A percentile compares a stretch with the other conserved stretches of the same genome.
Conservation (phyloP, 73 alveolate genomes). For the Paramecium sonneborni region DNA sequence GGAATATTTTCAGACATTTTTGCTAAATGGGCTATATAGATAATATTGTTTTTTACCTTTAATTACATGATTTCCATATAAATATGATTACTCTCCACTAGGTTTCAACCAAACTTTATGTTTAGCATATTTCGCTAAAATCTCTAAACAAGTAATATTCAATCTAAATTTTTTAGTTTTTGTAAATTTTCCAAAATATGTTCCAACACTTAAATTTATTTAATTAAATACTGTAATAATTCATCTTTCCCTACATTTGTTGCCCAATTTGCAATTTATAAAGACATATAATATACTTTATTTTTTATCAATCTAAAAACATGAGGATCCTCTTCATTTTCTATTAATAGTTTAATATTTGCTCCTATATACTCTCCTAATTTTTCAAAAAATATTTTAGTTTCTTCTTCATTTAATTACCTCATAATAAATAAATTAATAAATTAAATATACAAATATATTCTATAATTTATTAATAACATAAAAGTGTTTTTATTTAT, state of each 20-base stretch:
- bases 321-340: conserved; percentile 92
- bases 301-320: conserved; percentile 95
- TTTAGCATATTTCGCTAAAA: conserved; percentile 96
- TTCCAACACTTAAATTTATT: conserved; percentile 77
- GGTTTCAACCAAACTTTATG: conserved; percentile 98
- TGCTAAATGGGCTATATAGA: conserved; percentile 72
- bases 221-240: conserved; percentile 67
- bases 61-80: conserved; percentile 96
- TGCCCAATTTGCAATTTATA: conserved; percentile 85
- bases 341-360: conserved; percentile 91
- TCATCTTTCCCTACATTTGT: conserved; percentile 92
- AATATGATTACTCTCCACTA: conserved; percentile 93
- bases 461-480: too few species aligned
- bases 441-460: background rate
- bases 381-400: conserved; percentile 92
- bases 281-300: conserved; percentile 91
- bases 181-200: conserved; percentile 96
- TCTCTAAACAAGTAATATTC: conserved; percentile 94
- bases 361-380: conserved; percentile 94
- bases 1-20: conserved; percentile 97
- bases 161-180: conserved; percentile 94
- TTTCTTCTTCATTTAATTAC: conserved; percentile 97
- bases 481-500: too few species aligned
- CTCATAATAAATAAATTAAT: conserved; percentile 79
- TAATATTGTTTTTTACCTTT: conserved; percentile 76